Base-by-base conservation (phyloP, 2,329 filamentous ascomycete genomes). In the Catunica adiposa region DNA sequence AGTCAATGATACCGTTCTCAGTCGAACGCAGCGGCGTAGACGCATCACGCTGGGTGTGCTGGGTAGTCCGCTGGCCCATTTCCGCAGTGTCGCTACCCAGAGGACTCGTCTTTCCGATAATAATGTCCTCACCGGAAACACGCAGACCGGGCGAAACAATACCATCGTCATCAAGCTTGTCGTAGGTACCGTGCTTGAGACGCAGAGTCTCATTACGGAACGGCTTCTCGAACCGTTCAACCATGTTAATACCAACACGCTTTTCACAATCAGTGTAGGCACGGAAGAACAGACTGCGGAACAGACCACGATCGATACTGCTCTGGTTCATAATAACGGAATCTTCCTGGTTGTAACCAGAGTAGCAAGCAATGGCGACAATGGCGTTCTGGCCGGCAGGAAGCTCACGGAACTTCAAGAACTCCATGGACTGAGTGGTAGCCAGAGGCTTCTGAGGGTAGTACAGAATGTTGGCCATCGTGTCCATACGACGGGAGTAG, bases 281-380 rank as follows among this genome's bases (percentile, higher is more conserved):
- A 62, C 94, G 83, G 79, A 95, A 98, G 75, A 97, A 98, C 55
- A 98, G 72, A 78, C 89, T 96, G 65, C 94, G 81, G 83, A 98
- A 98, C 3, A 98, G 76, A 60, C 92, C 92, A 65, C 92, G 86
- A 69, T 98, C 92, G 64, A 98, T 97, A 69, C 89, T 95, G 72
- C 89, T 96, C 73, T 98, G 92, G 69, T 98, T 98, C 92, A 98
- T 97, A 64, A 98, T 95, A 62, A 98, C 90, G 62, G 92, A 98
- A 81, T 98, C 92, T 88, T 98, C 92, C 68, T 98, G 94, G 70
- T 98, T 98, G 75, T 98, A 98, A 59, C 92, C 92, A 55, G 89
- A 95, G 71, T 98, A 98, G 68, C 86, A 94, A 58, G 89, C 83
- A 70, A 98, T 98, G 42, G 92, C 94, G 11, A 98, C 92, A 63